Base-by-base conservation (phyloP, 768 basidiomycete genomes). In the Tulasnella sp. region DNA sequence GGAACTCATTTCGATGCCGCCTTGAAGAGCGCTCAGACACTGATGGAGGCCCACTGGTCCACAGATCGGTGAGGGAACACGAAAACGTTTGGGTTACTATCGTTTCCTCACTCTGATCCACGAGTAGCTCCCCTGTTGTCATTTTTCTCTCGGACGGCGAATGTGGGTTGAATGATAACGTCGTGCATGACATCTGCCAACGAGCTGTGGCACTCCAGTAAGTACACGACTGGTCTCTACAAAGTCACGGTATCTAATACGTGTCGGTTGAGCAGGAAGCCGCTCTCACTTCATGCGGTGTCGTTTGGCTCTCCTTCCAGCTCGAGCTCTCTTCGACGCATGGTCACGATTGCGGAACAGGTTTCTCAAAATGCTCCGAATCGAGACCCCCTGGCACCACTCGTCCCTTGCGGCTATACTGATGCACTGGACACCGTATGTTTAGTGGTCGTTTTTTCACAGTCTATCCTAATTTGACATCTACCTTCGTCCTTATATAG, bases 131-230 rank as follows among this genome's bases (percentile, higher is more conserved):
- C 1, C 80, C 81, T 0, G 74, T 81, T 7, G 68, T 82, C n/a
- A 74, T 82, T 53, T 83, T 82, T 67, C 71, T 82, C 7, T 82
- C 80, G 1, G 81, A 80, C 60, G 82, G 81, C 0, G 74, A 79
- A 68, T 77, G 77, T 47, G 2, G 15, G 1, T 70, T 78, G 19
- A 48, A 42, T 0, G 77, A 80, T 45, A 30, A 64, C 4, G 65
- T 67, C 2, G 66, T 79, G 47, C 71, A 73, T 24, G 72, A 73
- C 58, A 53, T 81, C 3, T 75, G 76, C 60, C 73, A 71, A 17
- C 56, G 74, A 3, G 73, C 80, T 0, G 62, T 77, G 19, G 68
- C 70, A 21, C 74, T 72, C 10, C 19, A 48, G 45, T 19, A 48
- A 48, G 45, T 27, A 19, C 19, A 48, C 45, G 19, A 11, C 41